Base-by-base conservation (phyloP, 208 protist species). In the Porcisia deanei region DNA sequence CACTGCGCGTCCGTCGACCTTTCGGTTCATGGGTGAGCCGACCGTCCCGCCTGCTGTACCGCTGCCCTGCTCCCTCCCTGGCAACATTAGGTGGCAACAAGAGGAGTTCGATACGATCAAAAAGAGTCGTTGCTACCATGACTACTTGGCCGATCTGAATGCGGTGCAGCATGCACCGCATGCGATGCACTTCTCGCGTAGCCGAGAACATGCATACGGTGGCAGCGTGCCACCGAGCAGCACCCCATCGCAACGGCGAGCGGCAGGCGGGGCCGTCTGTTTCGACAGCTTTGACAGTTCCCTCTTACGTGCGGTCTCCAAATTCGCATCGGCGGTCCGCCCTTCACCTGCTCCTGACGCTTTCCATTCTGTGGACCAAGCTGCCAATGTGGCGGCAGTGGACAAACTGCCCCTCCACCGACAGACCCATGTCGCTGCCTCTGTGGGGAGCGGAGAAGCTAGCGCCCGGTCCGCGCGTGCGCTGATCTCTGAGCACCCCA, bases 11-110 rank as follows among this genome's bases (percentile, higher is more conserved):
- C 55, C 64, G 22, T 75, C 71, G 22, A 90, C 90, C 30, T 94
- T 86, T 69, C 76, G 82, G 53, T 91, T 81, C 79, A 83, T 94
- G 82, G 88, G 88, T 39, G 76, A 82, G 43, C 78, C 73, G 77
- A 76, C 79, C 37, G 66, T 73, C 1, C 63, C 64, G 59, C 76
- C 80, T 41, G 55, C 68, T 2, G 68, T 41, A 37, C 79, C 60
- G 67, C 61, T 83, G 52, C 76, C 81, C 18, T 77, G 67, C 45
- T 45, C 57, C 12, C 34, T 79, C 10, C 12, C 10, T 2, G 77
- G 77, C 16, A 76, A 81, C 72, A 49, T 66, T n/a, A 63, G 60
- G 16, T 82, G 76, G 72, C 74, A 81, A 58, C 73, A 59, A 2
- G 77, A 77, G 20, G 43, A 67, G 2, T 57, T 34, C 6, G 73